Evolutionary conservation across 176 grass and related monocot species (phyloP).

Genomic region (Dendrocalamus sinicus): DNA sequence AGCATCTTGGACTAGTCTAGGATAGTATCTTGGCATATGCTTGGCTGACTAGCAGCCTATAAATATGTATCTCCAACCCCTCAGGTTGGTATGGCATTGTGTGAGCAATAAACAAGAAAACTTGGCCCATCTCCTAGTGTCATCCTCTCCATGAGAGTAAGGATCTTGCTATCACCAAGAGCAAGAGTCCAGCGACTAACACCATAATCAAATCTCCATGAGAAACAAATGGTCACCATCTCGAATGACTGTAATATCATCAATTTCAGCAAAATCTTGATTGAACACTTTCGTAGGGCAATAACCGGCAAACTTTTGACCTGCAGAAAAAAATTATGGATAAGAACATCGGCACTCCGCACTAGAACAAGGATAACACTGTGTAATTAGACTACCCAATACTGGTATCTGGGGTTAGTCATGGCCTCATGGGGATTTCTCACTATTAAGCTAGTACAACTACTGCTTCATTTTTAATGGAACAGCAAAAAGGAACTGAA

Average conservation of each 20-base stretch:
- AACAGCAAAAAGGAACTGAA: neutral
- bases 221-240: conserved; percentile 86
- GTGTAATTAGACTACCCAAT: neutral
- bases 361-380: conserved; percentile 7
- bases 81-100: too few species aligned
- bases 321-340: conserved; percentile 47
- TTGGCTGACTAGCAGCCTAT: too few species aligned
- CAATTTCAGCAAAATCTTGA: conserved; percentile 77
- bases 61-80: too few species aligned
- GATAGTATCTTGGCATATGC: too few species aligned
- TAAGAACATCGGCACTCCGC: conserved; percentile 8
- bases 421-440: neutral
- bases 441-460: neutral
- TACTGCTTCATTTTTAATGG: conserved; percentile 7
- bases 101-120: too few species aligned
- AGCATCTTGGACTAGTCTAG: too few species aligned
- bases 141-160: too few species aligned
- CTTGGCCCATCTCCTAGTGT: too few species aligned
- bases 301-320: conserved; percentile 63
- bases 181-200: too few species aligned
- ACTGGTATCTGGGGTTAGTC: conserved; percentile 3
- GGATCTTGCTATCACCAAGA: too few species aligned
- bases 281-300: conserved; percentile 62
- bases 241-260: conserved; percentile 77
- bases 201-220: conserved; percentile 47